Conservation (phyloP, 768 basidiomycete species). For the Podaxis sp. region DNA sequence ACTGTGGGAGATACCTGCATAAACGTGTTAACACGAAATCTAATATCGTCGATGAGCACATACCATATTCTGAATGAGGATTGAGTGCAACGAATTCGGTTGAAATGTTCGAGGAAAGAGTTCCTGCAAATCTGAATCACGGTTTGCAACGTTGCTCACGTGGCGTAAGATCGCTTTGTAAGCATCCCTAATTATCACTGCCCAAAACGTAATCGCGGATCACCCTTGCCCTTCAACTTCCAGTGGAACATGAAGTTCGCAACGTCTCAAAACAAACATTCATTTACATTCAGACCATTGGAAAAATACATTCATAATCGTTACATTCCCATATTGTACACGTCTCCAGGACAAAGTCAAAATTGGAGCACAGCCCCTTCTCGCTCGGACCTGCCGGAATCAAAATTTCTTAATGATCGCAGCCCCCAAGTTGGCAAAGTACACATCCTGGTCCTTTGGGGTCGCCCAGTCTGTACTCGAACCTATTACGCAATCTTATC, state of each 20-base stretch:
- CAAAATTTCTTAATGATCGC: slow-evolving; percentile 28
- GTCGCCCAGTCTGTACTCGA: slow-evolving; percentile 45
- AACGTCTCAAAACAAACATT: too few relatives aligned
- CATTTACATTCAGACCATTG: background rate
- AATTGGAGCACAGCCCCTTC: background rate
- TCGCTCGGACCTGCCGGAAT: background rate
- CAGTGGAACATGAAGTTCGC: background rate
- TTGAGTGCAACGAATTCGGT: background rate
- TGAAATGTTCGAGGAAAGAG: background rate
- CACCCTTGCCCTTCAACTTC: background rate
- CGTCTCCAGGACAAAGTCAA: background rate
- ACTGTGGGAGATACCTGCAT: slow-evolving; percentile 38
- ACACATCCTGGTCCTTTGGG: slow-evolving; percentile 50
- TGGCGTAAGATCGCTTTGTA: slow-evolving; percentile 7
- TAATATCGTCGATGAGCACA: background rate
- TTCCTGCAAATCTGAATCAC: slow-evolving; percentile 3
- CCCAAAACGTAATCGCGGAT: background rate
- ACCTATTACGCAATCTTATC: slow-evolving; percentile 27
- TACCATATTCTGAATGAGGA: slow-evolving; percentile 1
- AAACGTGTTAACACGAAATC: background rate
- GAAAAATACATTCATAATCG: background rate
- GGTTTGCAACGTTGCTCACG: slow-evolving; percentile 10
- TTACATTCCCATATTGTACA: slow-evolving; percentile 1
- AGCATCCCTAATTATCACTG: background rate
- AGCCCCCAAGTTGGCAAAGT: slow-evolving; percentile 60